Percentiles rank a stretch among this genome's conserved stretches.
These are phyloP conservation scores for Claviceps cyperi DNA, from an alignment of 2,329 filamentous ascomycete genomes.

Conservation along the genomic window DNA sequence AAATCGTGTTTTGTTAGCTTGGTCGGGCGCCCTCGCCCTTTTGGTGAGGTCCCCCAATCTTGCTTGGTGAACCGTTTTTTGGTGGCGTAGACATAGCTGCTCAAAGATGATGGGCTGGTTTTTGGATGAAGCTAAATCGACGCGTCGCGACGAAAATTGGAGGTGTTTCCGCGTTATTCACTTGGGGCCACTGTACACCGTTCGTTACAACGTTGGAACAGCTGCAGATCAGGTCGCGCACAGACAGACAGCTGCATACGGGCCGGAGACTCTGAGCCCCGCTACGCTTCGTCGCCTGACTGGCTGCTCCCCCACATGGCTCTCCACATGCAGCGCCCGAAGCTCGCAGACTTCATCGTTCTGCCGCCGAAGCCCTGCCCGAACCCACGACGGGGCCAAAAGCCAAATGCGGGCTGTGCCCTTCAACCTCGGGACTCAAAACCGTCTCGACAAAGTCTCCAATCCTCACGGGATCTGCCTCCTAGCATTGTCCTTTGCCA, in stretches of 20 bases:
- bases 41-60: too few species aligned
- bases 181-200: too few species aligned
- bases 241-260: neutral
- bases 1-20: too few species aligned
- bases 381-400: neutral
- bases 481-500: neutral
- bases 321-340: neutral
- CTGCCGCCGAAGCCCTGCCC: slow-evolving; percentile 1
- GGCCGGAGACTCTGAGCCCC: neutral
- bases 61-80: too few species aligned
- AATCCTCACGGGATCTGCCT: neutral
- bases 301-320: neutral
- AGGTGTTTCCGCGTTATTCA: too few species aligned
- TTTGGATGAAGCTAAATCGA: too few species aligned
- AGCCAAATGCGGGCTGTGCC: neutral
- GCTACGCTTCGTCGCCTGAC: neutral
- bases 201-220: too few species aligned
- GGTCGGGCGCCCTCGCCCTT: too few species aligned
- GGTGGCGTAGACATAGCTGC: too few species aligned
- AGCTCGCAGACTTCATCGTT: neutral
- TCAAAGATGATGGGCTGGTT: too few species aligned
- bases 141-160: too few species aligned
- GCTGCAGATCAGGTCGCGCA: neutral
- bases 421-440: neutral
- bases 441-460: neutral